phyloP scores from a whole-genome alignment of 176 grass and related monocot species.

The Miscanthus lutarioriparius region DNA sequence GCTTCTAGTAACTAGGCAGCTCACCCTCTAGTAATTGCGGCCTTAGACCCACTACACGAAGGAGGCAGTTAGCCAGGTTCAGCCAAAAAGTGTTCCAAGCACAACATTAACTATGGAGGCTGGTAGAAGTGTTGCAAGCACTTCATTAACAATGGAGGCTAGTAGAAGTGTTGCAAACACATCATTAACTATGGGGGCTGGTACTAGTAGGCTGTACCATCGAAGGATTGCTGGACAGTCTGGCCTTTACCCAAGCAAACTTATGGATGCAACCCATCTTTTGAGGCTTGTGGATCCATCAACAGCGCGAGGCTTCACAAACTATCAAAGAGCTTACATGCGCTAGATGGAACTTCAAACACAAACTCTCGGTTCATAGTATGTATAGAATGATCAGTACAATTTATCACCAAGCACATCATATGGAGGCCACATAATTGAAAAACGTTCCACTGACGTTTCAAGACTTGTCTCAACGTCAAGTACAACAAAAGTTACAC shows the following conservation, averaged over 20 bases:
- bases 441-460: conserved; percentile 35
- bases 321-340: conserved; percentile 33
- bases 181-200: too few relatives aligned
- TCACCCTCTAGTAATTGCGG: conserved; percentile 5
- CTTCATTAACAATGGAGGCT: too few relatives aligned
- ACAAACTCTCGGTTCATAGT: conserved; percentile 6
- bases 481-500: conserved; percentile 39
- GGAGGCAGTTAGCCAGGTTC: too few relatives aligned
- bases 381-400: conserved; percentile 26
- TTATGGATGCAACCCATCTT: conserved; percentile 58
- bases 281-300: conserved; percentile 62
- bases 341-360: conserved; percentile 35
- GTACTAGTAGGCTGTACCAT: conserved; percentile 37
- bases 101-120: too few relatives aligned
- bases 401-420: conserved; percentile 33
- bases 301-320: conserved; percentile 3
- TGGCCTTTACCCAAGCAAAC: conserved; percentile 46
- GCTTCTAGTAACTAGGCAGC: conserved; percentile 31
- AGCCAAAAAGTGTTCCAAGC: too few relatives aligned
- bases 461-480: conserved; percentile 31
- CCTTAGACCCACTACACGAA: too few relatives aligned
- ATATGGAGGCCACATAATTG: conserved; percentile 20
- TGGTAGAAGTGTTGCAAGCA: too few relatives aligned
- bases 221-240: conserved; percentile 27
- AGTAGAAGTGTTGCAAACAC: too few relatives aligned